Conservation (phyloP, 495 filamentous ascomycete genomes). For the Cercophora scortea region DNA sequence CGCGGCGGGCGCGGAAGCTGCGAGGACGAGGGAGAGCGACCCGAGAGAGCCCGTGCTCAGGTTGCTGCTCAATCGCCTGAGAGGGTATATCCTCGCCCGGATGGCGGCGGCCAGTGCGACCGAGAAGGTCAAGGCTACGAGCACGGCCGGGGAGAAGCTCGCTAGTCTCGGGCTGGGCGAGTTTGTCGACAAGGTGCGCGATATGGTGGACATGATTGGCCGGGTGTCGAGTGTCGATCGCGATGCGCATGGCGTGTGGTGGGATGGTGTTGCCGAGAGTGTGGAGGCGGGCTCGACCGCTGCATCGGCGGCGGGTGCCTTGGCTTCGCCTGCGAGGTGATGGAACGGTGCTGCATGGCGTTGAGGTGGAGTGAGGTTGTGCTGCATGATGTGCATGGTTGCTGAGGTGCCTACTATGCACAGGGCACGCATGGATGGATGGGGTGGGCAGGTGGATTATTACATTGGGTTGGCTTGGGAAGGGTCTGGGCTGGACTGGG, state of each 20-base stretch:
- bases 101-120: constrained; percentile 67
- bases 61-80: constrained; percentile 67
- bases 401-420: too few species aligned
- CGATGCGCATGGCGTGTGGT: constrained; percentile 68
- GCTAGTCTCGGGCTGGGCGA: constrained; percentile 76
- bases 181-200: constrained; percentile 78
- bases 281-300: constrained; percentile 15
- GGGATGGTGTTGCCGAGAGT: constrained; percentile 57
- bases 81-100: constrained; percentile 66
- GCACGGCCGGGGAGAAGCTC: constrained; percentile 74
- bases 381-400: too few species aligned
- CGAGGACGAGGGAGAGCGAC: constrained; percentile 30
- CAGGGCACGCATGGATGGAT: too few species aligned
- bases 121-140: constrained; percentile 74
- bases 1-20: constrained; percentile 29
- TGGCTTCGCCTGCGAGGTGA: too few species aligned
- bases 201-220: constrained; percentile 70
- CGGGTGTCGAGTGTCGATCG: constrained; percentile 74
- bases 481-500: too few species aligned
- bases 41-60: constrained; percentile 73
- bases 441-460: too few species aligned
- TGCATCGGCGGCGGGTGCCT: too few species aligned
- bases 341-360: too few species aligned
- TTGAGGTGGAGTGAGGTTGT: too few species aligned
- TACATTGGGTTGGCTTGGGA: too few species aligned